phyloP scores from a whole-genome alignment of 1,139 yeast genomes.

The Blastobotrys illinoisensis region DNA sequence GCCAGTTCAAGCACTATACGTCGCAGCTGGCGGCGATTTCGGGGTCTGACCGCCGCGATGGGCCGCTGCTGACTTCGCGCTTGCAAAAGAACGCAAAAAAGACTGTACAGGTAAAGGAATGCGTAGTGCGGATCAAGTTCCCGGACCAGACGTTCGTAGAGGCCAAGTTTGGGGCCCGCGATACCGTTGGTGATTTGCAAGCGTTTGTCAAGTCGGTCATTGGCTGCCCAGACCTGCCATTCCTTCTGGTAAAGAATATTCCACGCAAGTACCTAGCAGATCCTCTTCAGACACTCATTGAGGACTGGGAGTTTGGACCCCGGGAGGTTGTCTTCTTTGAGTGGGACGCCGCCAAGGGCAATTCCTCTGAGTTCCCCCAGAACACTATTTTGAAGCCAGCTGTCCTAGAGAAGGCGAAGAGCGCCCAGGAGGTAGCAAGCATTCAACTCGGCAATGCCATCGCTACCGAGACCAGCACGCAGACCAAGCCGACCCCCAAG shows the following conservation, averaged over 20 bases:
- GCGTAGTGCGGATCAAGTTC: conserved; percentile 27
- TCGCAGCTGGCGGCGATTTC: conserved; percentile 22
- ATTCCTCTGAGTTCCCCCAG: conserved; percentile 8
- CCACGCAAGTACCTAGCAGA: conserved; percentile 25
- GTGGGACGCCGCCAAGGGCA: conserved; percentile 22
- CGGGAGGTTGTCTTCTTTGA: conserved; percentile 29
- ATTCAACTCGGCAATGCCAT: conserved; percentile 19
- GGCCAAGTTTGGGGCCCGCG: conserved; percentile 26
- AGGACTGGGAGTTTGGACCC: conserved; percentile 26
- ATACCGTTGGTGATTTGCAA: conserved; percentile 26
- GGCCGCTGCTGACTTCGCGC: conserved; percentile 30
- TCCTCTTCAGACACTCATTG: conserved; percentile 16
- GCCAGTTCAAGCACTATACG: conserved; percentile 23
- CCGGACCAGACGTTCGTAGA: conserved; percentile 33
- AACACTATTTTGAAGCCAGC: conserved; percentile 16
- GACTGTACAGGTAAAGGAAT: conserved; percentile 20
- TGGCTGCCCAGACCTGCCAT: conserved; percentile 23
- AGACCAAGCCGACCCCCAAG: not conserved
- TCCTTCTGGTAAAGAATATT: conserved; percentile 28
- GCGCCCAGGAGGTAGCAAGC: conserved; percentile 24
- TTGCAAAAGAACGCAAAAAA: conserved; percentile 25
- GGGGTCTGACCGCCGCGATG: conserved; percentile 20
- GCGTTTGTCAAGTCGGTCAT: conserved; percentile 26
- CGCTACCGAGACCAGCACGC: not conserved
- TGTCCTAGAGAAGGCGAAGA: conserved; percentile 18